Conservation (phyloP, 2,329 filamentous ascomycete species). For the Penicillium aurantiogriseum region DNA sequence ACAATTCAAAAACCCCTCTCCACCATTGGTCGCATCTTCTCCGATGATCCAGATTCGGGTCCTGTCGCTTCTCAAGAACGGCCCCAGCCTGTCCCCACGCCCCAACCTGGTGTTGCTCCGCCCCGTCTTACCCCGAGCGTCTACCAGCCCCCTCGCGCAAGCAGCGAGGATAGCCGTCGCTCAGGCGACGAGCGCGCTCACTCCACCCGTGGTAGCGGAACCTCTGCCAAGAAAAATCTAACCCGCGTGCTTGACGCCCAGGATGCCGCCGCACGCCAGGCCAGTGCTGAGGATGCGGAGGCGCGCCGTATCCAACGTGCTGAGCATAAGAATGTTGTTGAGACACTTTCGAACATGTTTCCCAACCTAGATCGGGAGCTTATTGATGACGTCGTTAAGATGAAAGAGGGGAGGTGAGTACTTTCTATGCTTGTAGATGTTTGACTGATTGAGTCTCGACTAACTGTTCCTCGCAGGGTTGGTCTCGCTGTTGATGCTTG, state of each 20-base stretch:
- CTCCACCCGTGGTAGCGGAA: slow-evolving; percentile 8
- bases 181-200: slow-evolving; percentile 26
- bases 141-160: slow-evolving; percentile 45
- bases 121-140: slow-evolving; percentile 52
- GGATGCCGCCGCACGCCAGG: slow-evolving; percentile 85
- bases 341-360: slow-evolving; percentile 95
- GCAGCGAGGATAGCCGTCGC: slow-evolving; percentile 32
- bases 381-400: slow-evolving; percentile 92
- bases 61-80: slow-evolving; percentile 30
- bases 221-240: slow-evolving; percentile 28
- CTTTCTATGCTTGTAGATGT: background rate
- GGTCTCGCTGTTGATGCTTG: slow-evolving; percentile 84
- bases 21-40: slow-evolving; percentile 93
- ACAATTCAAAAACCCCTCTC: slow-evolving; percentile 89
- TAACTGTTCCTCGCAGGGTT: slow-evolving; percentile 55
- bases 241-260: slow-evolving; percentile 64
- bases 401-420: slow-evolving; percentile 88
- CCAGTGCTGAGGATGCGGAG: slow-evolving; percentile 84
- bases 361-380: slow-evolving; percentile 90
- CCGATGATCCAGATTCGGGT: slow-evolving; percentile 57
- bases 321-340: slow-evolving; percentile 88
- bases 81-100: slow-evolving; percentile 41
- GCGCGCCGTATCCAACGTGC: slow-evolving; percentile 76
- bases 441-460: background rate
- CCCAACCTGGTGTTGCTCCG: slow-evolving; percentile 46